These are phyloP conservation scores for Neurospora africana DNA, from an alignment of 495 filamentous ascomycete genomes.

Conservation along the genomic window DNA sequence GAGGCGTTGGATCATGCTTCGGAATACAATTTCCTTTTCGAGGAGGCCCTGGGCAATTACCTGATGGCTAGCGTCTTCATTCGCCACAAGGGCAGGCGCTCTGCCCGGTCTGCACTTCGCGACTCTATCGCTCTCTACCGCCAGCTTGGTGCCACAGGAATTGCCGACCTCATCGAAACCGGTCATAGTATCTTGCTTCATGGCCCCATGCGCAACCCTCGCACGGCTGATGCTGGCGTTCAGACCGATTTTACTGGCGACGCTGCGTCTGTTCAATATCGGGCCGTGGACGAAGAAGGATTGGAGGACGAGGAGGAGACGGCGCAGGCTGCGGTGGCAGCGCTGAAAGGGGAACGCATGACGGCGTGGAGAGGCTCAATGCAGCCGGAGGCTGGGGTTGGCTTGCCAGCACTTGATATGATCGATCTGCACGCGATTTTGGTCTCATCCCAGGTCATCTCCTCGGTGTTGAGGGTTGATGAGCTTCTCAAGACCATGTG, in stretches of 20 bases:
- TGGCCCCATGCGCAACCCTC: constrained; percentile 47
- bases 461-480: constrained; percentile 77
- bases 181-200: constrained; percentile 65
- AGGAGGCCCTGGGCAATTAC: constrained; percentile 73
- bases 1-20: constrained; percentile 69
- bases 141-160: constrained; percentile 62
- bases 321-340: constrained; percentile 32
- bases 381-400: constrained; percentile 35
- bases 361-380: constrained; percentile 49
- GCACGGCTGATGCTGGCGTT: constrained; percentile 56
- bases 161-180: constrained; percentile 57
- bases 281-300: constrained; percentile 42
- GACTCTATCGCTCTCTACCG: constrained; percentile 67
- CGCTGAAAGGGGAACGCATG: constrained; percentile 52
- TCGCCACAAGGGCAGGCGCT: constrained; percentile 57
- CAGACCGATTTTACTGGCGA: constrained; percentile 65
- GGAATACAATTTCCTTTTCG: constrained; percentile 63
- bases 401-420: constrained; percentile 58
- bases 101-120: constrained; percentile 59
- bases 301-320: constrained; percentile 46
- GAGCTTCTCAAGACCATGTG: constrained; percentile 80
- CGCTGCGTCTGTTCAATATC: constrained; percentile 45
- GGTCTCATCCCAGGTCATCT: constrained; percentile 81
- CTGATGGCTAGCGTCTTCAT: constrained; percentile 66
- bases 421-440: constrained; percentile 81